Percentiles rank a stretch among this genome's conserved stretches.
Evolutionary conservation across 495 filamentous ascomycete genomes (phyloP).

Genomic region (Trichocladium antarcticum): DNA sequence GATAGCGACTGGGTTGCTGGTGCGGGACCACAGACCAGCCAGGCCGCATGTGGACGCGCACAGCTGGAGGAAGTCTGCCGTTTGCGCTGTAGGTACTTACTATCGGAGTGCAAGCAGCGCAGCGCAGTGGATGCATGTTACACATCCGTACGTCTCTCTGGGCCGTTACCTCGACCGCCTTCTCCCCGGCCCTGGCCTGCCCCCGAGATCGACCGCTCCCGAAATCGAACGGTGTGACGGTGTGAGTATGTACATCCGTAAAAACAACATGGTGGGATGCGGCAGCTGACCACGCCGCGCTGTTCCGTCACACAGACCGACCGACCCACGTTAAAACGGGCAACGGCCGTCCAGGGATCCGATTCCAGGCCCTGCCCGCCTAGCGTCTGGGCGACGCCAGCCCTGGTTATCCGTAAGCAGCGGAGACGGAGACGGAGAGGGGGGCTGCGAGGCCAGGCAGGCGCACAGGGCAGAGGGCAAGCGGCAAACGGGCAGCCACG

Average conservation of each 20-base stretch:
- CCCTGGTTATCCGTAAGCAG: constrained; percentile 19
- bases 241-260: no score
- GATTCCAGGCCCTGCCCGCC: constrained; percentile 11
- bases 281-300: not conserved
- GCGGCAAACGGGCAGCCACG: no score
- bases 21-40: constrained; percentile 1
- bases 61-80: not conserved
- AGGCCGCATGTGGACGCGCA: constrained; percentile 1
- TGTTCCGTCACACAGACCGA: constrained; percentile 7
- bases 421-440: constrained; percentile 3
- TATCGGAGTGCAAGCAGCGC: no score
- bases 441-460: not conserved
- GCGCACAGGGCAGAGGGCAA: not conserved
- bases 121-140: no score
- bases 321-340: constrained; percentile 1
- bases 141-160: no score
- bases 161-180: no score
- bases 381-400: constrained; percentile 12
- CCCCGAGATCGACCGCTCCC: no score
- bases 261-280: no score
- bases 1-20: constrained; percentile 17
- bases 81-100: no score
- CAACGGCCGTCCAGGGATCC: no score
- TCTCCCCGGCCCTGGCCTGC: no score
- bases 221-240: no score